A percentile compares a stretch with the other conserved stretches of the same genome.
phyloP scores from a whole-genome alignment of 73 alveolate genomes.

The Stentor roeselii region DNA sequence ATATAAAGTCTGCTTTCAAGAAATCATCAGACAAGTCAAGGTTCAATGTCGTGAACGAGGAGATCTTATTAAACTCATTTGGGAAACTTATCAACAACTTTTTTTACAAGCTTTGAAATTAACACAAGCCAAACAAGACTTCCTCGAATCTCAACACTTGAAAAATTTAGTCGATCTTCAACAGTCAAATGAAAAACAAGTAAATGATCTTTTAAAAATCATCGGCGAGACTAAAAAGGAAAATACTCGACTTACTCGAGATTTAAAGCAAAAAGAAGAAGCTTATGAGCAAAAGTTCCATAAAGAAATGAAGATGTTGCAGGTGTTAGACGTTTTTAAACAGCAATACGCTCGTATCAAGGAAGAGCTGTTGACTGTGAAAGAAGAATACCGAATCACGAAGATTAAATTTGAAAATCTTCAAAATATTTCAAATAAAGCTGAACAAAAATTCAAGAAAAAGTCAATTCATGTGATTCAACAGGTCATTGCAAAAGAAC shows the following conservation, averaged over 20 bases:
- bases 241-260: not conserved
- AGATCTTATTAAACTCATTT: not conserved
- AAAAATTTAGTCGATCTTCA: not conserved
- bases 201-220: not conserved
- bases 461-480: not conserved
- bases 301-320: not conserved
- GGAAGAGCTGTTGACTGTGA: constrained; percentile 8
- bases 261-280: not conserved
- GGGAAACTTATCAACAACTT: constrained; percentile 24
- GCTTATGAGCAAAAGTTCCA: not conserved
- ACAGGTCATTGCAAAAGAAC: not conserved
- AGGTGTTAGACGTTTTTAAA: not conserved
- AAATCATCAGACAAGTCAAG: constrained; percentile 11
- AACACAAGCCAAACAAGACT: not conserved
- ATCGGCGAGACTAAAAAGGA: not conserved
- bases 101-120: not conserved
- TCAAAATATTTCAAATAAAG: not conserved
- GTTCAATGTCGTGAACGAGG: constrained; percentile 32
- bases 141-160: not conserved
- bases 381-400: constrained; percentile 5
- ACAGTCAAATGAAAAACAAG: not conserved
- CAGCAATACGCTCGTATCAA: not conserved
- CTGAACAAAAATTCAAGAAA: not conserved
- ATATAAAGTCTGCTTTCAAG: not conserved
- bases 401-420: constrained; percentile 6